Evolutionary conservation across 208 protist genomes (phyloP).

Genomic region (Leishmania guyanensis): DNA sequence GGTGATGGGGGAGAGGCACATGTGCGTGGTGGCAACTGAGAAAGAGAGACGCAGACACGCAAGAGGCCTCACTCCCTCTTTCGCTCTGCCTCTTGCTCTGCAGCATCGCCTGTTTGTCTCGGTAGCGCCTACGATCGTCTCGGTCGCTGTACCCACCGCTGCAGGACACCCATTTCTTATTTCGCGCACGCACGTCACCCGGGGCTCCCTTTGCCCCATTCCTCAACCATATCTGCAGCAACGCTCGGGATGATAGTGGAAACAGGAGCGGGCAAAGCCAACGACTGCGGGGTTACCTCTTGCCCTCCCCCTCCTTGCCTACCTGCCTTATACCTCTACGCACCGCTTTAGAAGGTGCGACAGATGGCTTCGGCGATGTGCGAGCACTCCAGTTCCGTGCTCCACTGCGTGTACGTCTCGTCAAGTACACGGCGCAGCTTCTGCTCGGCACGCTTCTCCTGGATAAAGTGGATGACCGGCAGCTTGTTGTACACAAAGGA

Average conservation of each 20-base stretch:
- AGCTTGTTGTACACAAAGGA: constrained; percentile 90
- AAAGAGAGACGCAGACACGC: neutral
- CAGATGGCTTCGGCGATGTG: constrained; percentile 83
- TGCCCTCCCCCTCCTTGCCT: neutral
- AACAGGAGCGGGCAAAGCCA: neutral
- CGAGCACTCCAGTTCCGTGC: constrained; percentile 68
- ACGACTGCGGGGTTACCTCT: neutral
- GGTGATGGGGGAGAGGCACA: neutral
- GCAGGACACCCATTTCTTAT: neutral
- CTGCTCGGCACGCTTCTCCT: constrained; percentile 87
- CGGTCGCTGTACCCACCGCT: neutral
- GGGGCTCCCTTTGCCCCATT: neutral
- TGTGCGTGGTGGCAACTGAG: neutral
- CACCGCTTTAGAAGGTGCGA: constrained; percentile 66
- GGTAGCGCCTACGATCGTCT: neutral
- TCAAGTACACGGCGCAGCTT: constrained; percentile 86
- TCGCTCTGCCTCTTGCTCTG: neutral
- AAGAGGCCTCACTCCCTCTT: neutral
- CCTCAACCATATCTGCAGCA: neutral
- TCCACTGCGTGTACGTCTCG: constrained; percentile 88
- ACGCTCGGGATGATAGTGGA: neutral
- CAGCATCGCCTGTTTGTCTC: neutral
- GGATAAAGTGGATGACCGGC: constrained; percentile 85
- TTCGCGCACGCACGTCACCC: neutral
- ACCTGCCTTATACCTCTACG: neutral